Evolutionary conservation across 1,284 basidiomycete species (phyloP).

Genomic region (Tilletia walkeri): DNA sequence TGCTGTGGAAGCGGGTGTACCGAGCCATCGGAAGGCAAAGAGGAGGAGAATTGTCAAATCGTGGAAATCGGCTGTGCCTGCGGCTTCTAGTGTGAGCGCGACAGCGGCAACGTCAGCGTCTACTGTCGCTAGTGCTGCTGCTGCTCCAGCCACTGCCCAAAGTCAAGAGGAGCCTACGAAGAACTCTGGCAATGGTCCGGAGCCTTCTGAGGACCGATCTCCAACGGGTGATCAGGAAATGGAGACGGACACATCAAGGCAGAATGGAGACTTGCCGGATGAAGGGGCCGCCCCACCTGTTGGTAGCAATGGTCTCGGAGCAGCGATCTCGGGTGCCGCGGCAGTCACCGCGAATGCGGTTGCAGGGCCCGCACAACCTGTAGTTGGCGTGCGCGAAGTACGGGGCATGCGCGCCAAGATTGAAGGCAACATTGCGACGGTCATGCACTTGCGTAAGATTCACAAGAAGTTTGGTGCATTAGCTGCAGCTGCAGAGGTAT

Average conservation of each 20-base stretch:
- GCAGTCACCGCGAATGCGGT: too few species aligned
- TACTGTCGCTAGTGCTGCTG: not conserved
- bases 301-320: not conserved
- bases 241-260: not conserved
- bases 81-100: not conserved
- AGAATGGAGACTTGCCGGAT: not conserved
- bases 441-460: slow-evolving; percentile 46
- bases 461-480: slow-evolving; percentile 46
- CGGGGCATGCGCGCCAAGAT: slow-evolving; percentile 37
- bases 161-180: not conserved
- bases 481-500: slow-evolving; percentile 23
- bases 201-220: not conserved
- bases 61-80: not conserved
- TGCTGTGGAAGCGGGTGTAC: not conserved
- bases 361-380: not conserved
- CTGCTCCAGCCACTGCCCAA: not conserved
- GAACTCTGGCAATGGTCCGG: not conserved
- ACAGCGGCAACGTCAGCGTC: not conserved
- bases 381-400: slow-evolving; percentile 8
- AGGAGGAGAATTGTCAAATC: slow-evolving; percentile 7
- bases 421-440: slow-evolving; percentile 44
- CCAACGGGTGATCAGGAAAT: not conserved
- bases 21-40: slow-evolving; percentile 11
- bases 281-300: not conserved
- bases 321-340: not conserved